These are phyloP conservation scores for Perilla frutescens DNA, from an alignment of 257 asterid genomes.

Conservation along the genomic window DNA sequence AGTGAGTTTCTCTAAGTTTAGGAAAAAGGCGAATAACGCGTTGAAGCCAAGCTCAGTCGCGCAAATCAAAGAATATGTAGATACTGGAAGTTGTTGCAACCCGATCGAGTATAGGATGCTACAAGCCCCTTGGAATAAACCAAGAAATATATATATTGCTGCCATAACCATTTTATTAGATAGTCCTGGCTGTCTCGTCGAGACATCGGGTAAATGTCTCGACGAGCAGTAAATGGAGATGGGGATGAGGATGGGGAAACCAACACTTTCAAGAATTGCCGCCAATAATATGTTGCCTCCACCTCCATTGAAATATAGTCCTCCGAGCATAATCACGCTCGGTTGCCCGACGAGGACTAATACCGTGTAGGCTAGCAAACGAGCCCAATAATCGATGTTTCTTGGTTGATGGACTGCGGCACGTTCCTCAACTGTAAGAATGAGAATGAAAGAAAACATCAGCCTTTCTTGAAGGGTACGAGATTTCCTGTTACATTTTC, in stretches of 20 bases:
- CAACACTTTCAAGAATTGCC: conserved; percentile 52
- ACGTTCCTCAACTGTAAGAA: conserved; percentile 31
- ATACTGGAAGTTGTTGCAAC: conserved; percentile 52
- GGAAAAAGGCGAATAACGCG: conserved; percentile 55
- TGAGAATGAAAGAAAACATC: not conserved
- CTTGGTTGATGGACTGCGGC: conserved; percentile 2
- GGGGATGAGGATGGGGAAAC: conserved; percentile 64
- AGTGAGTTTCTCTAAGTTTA: conserved; percentile 56
- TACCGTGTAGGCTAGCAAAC: conserved; percentile 38
- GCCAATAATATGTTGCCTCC: conserved; percentile 58
- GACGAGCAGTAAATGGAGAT: conserved; percentile 37
- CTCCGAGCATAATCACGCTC: conserved; percentile 50
- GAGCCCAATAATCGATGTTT: conserved; percentile 48
- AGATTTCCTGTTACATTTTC: not conserved
- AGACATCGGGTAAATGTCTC: not conserved
- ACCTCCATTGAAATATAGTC: conserved; percentile 59
- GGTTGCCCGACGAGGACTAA: conserved; percentile 55
- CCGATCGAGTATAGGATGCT: conserved; percentile 54
- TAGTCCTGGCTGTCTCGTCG: too few relatives aligned
- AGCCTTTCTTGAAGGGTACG: not conserved
- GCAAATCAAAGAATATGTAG: conserved; percentile 57
- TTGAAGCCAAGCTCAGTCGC: conserved; percentile 64
- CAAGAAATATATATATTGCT: conserved; percentile 44
- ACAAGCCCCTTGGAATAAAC: conserved; percentile 42
- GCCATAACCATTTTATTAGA: conserved; percentile 2